phyloP scores from a whole-genome alignment of 2,329 filamentous ascomycete genomes.

The Mollisiaceae sp. region DNA sequence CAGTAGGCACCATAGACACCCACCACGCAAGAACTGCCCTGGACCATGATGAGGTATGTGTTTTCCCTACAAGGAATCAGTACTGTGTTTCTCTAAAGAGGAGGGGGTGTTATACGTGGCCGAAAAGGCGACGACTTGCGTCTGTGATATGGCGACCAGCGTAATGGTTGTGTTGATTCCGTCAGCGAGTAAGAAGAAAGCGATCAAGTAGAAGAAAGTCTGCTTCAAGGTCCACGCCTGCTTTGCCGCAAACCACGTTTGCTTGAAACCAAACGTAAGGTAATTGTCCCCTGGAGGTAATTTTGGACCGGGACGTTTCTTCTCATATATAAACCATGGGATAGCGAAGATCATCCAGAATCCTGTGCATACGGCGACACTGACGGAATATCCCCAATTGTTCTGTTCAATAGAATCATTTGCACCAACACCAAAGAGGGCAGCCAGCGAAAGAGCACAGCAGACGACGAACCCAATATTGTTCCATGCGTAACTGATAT shows the following conservation, averaged over 20 bases:
- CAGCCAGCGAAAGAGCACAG: constrained; percentile 37
- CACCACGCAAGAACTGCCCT: constrained; percentile 36
- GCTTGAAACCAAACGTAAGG: constrained; percentile 41
- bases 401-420: constrained; percentile 36
- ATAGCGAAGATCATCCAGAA: constrained; percentile 42
- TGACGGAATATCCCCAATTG: constrained; percentile 42
- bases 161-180: constrained; percentile 38
- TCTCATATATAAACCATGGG: constrained; percentile 43
- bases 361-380: constrained; percentile 40
- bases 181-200: constrained; percentile 41
- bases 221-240: constrained; percentile 40
- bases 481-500: constrained; percentile 41
- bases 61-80: too few species aligned
- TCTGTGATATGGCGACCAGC: constrained; percentile 39
- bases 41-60: constrained; percentile 40
- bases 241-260: constrained; percentile 38
- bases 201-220: constrained; percentile 40
- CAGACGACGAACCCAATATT: constrained; percentile 40
- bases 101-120: constrained; percentile 32
- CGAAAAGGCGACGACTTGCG: constrained; percentile 39
- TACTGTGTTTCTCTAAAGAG: too few species aligned
- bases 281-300: constrained; percentile 39
- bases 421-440: constrained; percentile 37
- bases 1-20: constrained; percentile 38
- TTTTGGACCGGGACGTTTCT: constrained; percentile 40